Percentiles rank a stretch among this genome's conserved stretches.
Conservation (phyloP, 2,329 filamentous ascomycete species). For the Botrytis galanthina region DNA sequence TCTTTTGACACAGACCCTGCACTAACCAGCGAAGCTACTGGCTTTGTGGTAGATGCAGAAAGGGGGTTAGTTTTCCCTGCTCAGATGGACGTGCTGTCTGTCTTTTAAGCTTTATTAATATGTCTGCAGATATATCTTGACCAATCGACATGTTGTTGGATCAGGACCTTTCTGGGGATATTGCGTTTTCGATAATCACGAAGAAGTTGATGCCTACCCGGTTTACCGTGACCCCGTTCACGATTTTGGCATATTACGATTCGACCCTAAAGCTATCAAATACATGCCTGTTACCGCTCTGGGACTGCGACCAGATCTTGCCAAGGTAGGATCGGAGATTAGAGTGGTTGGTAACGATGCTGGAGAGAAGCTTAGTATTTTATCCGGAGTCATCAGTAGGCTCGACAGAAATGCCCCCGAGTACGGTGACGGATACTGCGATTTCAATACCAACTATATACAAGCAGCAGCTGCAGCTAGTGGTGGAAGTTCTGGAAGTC, state of each 20-base stretch:
- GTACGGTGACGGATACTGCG: slow-evolving; percentile 95
- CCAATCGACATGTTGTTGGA: slow-evolving; percentile 90
- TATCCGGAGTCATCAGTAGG: slow-evolving; percentile 95
- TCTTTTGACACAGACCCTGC: slow-evolving; percentile 97
- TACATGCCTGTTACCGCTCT: slow-evolving; percentile 90
- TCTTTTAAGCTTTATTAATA: slow-evolving; percentile 31
- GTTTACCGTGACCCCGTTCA: slow-evolving; percentile 98
- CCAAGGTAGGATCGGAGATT: slow-evolving; percentile 89
- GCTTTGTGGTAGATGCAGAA: slow-evolving; percentile 95
- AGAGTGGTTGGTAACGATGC: slow-evolving; percentile 98
- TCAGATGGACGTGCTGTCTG: not conserved
- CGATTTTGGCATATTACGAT: slow-evolving; percentile 95
- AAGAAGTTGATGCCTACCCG: slow-evolving; percentile 91
- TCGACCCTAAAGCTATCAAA: slow-evolving; percentile 93
- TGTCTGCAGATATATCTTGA: slow-evolving; percentile 66
- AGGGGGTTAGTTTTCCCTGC: slow-evolving; percentile 54
- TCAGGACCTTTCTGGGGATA: slow-evolving; percentile 97
- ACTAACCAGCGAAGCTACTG: slow-evolving; percentile 90
- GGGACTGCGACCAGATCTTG: slow-evolving; percentile 78
- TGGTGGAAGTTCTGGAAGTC: slow-evolving; percentile 96
- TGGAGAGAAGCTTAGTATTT: slow-evolving; percentile 95
- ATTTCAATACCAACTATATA: slow-evolving; percentile 96
- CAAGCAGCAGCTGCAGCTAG: slow-evolving; percentile 96
- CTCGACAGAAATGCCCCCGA: slow-evolving; percentile 95
- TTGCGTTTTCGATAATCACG: slow-evolving; percentile 98